Evolutionary conservation across 2,329 filamentous ascomycete genomes (phyloP), one percentile per base, ranked within the genome.

Genomic region (Alternaria gansuensis): DNA sequence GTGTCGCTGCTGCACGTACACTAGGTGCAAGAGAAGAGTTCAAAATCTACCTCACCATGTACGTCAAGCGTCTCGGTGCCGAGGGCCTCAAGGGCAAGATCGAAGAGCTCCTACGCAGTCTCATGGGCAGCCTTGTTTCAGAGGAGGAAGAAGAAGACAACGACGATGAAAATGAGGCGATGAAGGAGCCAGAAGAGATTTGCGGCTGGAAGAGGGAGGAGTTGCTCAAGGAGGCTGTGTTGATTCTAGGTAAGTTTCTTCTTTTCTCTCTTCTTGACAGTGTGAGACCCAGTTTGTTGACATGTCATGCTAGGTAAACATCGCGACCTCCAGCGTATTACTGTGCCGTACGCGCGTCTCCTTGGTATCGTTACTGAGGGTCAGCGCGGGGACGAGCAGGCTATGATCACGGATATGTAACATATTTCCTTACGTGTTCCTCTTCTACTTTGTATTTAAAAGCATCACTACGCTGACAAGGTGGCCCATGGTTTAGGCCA

Each of bases 21-120:
- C 82, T 99, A 0, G 91, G 90, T 3, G 90, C 95, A 0, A 90
- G 88, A 68, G 93, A 98, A 58, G 95, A 99, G 75, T 99, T 98
- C 80, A 88, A 92, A 57, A 83, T 97, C 1, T 98, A 98, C 72
- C 82, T 99, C n/a, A 90, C 93, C 72, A 98, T 98, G 93, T 99
- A 99, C 72, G 94, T 93, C 3, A 98, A 97, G 80, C 88, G 95
- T 0, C 86, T 99, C 5, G 95, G 95, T 1, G 92, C 93, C 0
- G 96, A 99, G 77, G 93, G 93, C 0, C 81, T 94, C 51, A 88
- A 90, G 67, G 84, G 87, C 56, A 99, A 99, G 80, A 93, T 97
- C 2, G 94, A 98, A 75, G 96, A 99, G 80, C 82, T 99, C 9
- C 82, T 98, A 28, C 90, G 92, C 67, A 90, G 87, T 44, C 81